Percentiles rank a stretch among this genome's conserved stretches.
Evolutionary conservation across 164 flowering plant species (phyloP).

Genomic region (Liriodendron chinense): DNA sequence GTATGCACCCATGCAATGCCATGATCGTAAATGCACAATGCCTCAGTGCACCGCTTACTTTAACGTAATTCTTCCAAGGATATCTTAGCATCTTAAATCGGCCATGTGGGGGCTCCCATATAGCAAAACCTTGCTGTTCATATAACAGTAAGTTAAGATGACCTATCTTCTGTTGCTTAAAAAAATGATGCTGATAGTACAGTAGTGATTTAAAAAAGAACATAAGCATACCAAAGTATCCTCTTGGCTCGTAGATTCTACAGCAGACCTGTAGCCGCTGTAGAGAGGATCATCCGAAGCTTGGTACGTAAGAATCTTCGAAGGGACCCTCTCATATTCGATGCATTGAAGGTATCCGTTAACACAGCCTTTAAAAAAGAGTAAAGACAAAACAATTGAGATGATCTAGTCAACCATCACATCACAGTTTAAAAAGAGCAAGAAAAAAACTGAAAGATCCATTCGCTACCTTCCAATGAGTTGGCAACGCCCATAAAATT

Average conservation of each 20-base stretch:
- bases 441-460: neutral
- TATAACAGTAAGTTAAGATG: neutral
- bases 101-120: constrained; percentile 97
- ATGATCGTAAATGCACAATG: constrained; percentile 94
- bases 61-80: constrained; percentile 81
- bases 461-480: constrained; percentile 23
- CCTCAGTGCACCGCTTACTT: constrained; percentile 78
- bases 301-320: constrained; percentile 75
- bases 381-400: neutral
- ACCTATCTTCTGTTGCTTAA: neutral
- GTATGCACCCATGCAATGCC: constrained; percentile 94
- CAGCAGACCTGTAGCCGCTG: constrained; percentile 73
- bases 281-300: constrained; percentile 78
- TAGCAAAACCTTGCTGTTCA: constrained; percentile 67
- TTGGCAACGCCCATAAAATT: constrained; percentile 70
- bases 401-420: neutral
- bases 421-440: neutral
- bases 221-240: constrained; percentile 48
- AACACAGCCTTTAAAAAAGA: constrained; percentile 57
- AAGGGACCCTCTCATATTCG: constrained; percentile 77
- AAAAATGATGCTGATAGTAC: neutral
- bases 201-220: neutral
- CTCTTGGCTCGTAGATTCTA: constrained; percentile 75
- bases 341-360: constrained; percentile 64
- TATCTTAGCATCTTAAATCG: constrained; percentile 58